Base-by-base conservation (phyloP, 345 rosid genomes). In the Mercurialis annua region DNA sequence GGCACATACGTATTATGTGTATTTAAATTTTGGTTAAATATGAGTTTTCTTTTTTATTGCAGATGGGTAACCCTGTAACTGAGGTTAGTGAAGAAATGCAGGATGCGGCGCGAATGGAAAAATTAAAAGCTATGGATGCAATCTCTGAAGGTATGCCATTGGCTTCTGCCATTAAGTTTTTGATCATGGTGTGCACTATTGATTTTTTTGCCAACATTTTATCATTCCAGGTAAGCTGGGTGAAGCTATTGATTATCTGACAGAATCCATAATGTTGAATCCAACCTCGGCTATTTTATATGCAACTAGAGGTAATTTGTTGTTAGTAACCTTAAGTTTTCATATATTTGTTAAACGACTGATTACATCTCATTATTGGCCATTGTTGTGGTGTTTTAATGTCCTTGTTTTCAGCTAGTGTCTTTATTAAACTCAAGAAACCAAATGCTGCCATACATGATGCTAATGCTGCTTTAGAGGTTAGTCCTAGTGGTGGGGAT, bases 391-490 rank as follows among this genome's bases (percentile, higher is more conserved):
- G 44, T 61, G 62, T 69, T 71, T 64, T 73, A 54, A 67, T 49
- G 29, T 21, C 38, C 65, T 67, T 74, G 23, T 75, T 66, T 72
- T 33, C 87, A 92, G 96, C 87, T 79, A 76, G 70, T 49, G 80
- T 71, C 65, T 92, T 85, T 73, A 64, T 87, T 51, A 80, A 73
- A 55, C 53, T 79, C 79, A 87, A 89, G 79, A 87, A 90, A 80
- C 97, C 97, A 23, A 83, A 82, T 77, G 93, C 98, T 58, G 90
- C 97, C 47, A 81, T 86, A 74, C 85, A 79, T 14, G 97, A 92
- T 76, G 89, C 92, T 59, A 66, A 82, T 67, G 73, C 81, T 67
- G 98, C 98, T 71, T 65, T 92, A 62, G 80, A 83, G 89, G 97
- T 90, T 73, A 26, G 64, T 64, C 38, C 10, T 44, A 65, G 36